Evolutionary conservation across 106 monocot species (phyloP), one percentile per base, ranked within the genome.

Genomic region (Alisma plantagoaquatica): DNA sequence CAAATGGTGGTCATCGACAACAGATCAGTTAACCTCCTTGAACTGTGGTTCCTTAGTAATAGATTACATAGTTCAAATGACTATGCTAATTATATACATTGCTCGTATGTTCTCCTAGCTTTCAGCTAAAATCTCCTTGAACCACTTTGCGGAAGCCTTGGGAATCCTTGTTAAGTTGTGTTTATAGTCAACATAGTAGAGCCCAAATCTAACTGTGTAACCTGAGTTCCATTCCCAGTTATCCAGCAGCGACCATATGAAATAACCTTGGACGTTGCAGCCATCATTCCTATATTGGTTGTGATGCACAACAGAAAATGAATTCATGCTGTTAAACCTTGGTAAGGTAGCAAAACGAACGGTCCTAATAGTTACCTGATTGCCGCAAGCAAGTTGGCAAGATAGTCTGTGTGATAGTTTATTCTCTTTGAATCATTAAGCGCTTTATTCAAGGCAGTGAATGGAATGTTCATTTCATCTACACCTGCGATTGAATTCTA

Each of bases 171-270:
- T 81, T 2, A 86, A 64, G 46, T 86, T 86, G 59, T 77, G 70
- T 38, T 71, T 81, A 58, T 71, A 86, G 41, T 86, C 80, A 51
- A 81, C 33, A 56, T 59, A 81, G 49, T 86, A 86, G 18, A 86
- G 68, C 1, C 86, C 86, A 54, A 86, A 86, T 24, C 86, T 62
- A 29, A 77, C 73, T 2, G 63, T 73, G 59, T 77, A 86, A 22
- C 86, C 86, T 26, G 73, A 63, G 56, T 80, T 81, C 86, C 86
- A 86, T 64, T 86, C 86, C 86, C 86, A 86, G 45, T 86, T 86
- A 54, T 86, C 86, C 0, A 86, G 70, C 32, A 86, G 60, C n/a
- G 86, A 81, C 86, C 86, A 86, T 8, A 65, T 73, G 43, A 86
- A 86, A 52, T 86, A 86, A 45, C 86, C 86, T 6, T 57, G 59